Percentiles rank a stretch among this genome's conserved stretches.
These are phyloP conservation scores for Lachancea lanzarotensis DNA, from an alignment of 805 yeast genomes.

Conservation along the genomic window DNA sequence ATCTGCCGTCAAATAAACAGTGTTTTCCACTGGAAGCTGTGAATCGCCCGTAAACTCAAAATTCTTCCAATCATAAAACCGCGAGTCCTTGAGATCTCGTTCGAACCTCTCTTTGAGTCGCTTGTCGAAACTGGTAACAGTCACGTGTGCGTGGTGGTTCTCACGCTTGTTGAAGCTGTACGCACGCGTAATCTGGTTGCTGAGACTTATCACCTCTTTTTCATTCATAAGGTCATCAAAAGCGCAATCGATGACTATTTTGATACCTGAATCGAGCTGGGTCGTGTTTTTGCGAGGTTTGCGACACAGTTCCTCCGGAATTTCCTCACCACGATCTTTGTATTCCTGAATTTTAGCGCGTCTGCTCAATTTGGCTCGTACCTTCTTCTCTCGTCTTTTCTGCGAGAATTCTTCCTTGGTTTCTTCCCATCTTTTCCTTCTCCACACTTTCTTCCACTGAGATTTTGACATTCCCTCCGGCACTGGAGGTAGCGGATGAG, in stretches of 20 bases:
- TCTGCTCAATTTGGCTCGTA: slow-evolving; percentile 37
- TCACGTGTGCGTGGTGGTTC: slow-evolving; percentile 48
- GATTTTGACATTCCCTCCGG: slow-evolving; percentile 87
- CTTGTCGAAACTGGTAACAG: slow-evolving; percentile 60
- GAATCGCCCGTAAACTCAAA: slow-evolving; percentile 45
- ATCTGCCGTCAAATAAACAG: slow-evolving; percentile 79
- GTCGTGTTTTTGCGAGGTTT: slow-evolving; percentile 34
- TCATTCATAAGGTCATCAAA: slow-evolving; percentile 87
- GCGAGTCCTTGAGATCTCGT: slow-evolving; percentile 42
- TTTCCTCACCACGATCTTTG: slow-evolving; percentile 35
- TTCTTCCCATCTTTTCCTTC: slow-evolving; percentile 52
- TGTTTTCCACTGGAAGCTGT: slow-evolving; percentile 33
- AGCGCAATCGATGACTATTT: slow-evolving; percentile 75
- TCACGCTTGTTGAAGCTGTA: slow-evolving; percentile 73
- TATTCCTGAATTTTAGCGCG: slow-evolving; percentile 34
- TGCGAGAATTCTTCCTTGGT: slow-evolving; percentile 55
- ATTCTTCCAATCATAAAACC: slow-evolving; percentile 63
- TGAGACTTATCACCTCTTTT: slow-evolving; percentile 59
- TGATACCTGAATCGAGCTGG: slow-evolving; percentile 45
- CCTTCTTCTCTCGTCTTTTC: slow-evolving; percentile 49
- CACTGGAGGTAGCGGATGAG: slow-evolving; percentile 30
- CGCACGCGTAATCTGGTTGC: slow-evolving; percentile 73
- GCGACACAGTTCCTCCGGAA: slow-evolving; percentile 35
- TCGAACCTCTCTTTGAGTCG: slow-evolving; percentile 65
- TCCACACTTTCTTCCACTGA: slow-evolving; percentile 73